Evolutionary conservation across 345 rosid genomes (phyloP), one percentile per base, ranked within the genome.

Genomic region (Laguncularia racemosa): DNA sequence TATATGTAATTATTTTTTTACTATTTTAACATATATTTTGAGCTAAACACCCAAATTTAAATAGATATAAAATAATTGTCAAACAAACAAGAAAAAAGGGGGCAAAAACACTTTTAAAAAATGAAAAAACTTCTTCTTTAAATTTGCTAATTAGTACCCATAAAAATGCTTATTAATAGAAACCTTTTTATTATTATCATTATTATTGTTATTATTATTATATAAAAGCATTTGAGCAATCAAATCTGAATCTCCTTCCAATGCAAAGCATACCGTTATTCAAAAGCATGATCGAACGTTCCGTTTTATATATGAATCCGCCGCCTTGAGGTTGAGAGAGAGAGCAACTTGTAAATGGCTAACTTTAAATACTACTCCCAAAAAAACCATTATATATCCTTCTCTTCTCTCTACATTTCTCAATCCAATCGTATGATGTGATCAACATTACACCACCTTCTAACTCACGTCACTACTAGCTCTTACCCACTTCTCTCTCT

Each of bases 391-490:
- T 12, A 21, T 52, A 23, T 44, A 18, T 21, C 18, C 47, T 48
- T 51, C 23, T 17, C 43, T 17, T 26, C n/a, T 33, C 38, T 23
- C 62, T 28, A 33, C 2, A 33, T 6, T 33, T 33, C 57, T 62
- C 55, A 55, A 14, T 65, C 59, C 11, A 10, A 23, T 40, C 48
- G 52, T 56, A 46, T 48, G 64, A 50, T 67, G 57, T 26, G 57
- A 57, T 58, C 69, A 63, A 58, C 69, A 21, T 26, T 49, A 60
- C 64, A 12, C 51, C 65, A 60, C 78, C 79, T 80, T 74, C 79
- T 38, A 65, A 60, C 70, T 76, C 76, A 80, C 77, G 85, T 78
- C 75, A 75, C 72, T 62, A 20, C 55, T 58, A 21, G 46, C 20
- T 23, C 43, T 52, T 21, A 20, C 23, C 50, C 38, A 21, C 18